Conservation (phyloP, 768 basidiomycete species). For the Hericium rajendrae region DNA sequence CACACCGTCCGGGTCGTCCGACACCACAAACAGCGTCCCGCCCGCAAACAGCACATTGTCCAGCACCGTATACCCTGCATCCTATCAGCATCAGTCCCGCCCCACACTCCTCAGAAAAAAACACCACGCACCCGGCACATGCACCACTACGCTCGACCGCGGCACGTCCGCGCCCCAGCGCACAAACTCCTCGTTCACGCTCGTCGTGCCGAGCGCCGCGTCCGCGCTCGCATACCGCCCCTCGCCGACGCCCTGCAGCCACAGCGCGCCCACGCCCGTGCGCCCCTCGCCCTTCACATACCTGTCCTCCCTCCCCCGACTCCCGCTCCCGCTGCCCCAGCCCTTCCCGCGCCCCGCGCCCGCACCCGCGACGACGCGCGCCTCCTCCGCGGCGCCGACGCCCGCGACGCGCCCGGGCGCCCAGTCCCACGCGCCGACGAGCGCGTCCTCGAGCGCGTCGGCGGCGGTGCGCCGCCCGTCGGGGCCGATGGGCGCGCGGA, state of each 20-base stretch:
- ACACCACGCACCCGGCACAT: slow-evolving; percentile 47
- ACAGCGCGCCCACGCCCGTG: slow-evolving; percentile 17
- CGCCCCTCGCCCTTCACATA: slow-evolving; percentile 35
- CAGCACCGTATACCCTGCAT: slow-evolving; percentile 73
- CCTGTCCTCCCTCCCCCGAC: slow-evolving; percentile 2
- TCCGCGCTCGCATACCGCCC: slow-evolving; percentile 12
- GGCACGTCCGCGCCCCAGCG: slow-evolving; percentile 52
- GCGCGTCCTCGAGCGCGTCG: slow-evolving; percentile 48
- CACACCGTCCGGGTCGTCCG: slow-evolving; percentile 51
- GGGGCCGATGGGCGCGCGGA: slow-evolving; percentile 24
- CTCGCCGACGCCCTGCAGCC: slow-evolving; percentile 14
- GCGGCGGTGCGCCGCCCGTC: slow-evolving; percentile 41
- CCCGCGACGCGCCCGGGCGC: slow-evolving; percentile 50
- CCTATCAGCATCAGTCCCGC: neutral
- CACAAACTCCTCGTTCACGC: slow-evolving; percentile 43
- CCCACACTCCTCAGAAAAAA: neutral
- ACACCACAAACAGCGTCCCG: slow-evolving; percentile 65
- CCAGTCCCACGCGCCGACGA: slow-evolving; percentile 66
- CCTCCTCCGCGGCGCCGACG: slow-evolving; percentile 36
- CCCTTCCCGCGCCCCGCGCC: slow-evolving; percentile 12
- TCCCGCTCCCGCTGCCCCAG: neutral
- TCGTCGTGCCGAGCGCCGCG: slow-evolving; percentile 18
- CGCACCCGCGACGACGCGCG: slow-evolving; percentile 28
- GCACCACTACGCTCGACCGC: slow-evolving; percentile 44
- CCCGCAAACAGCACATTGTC: slow-evolving; percentile 74